These are phyloP conservation scores for Staphylotrichum longicolle DNA, from an alignment of 495 filamentous ascomycete species.

Conservation along the genomic window DNA sequence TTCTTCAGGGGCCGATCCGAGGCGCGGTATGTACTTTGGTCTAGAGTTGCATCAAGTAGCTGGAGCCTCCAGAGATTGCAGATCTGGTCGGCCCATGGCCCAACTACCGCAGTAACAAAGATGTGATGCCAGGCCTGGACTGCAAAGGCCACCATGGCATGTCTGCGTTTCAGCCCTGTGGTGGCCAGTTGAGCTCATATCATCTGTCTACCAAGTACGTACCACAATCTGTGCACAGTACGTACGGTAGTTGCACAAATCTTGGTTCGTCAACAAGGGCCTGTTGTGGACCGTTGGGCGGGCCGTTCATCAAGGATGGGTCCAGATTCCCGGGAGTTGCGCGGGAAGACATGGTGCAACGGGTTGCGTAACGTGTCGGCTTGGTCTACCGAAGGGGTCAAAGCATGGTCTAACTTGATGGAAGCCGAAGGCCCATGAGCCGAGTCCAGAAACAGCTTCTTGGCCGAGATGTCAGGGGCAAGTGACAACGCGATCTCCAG, in stretches of 20 bases:
- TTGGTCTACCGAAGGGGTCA: not conserved
- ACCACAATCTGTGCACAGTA: too few relatives aligned
- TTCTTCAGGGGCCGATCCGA: too few relatives aligned
- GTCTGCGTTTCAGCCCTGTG: not conserved
- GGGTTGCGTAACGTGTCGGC: not conserved
- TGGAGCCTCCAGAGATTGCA: too few relatives aligned
- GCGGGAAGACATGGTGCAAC: not conserved
- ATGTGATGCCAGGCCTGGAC: not conserved
- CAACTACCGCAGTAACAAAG: too few relatives aligned
- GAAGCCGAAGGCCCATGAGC: too few relatives aligned
- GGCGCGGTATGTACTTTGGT: not conserved
- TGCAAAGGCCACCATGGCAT: too few relatives aligned
- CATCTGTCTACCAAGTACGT: too few relatives aligned
- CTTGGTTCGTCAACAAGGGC: too few relatives aligned
- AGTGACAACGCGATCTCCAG: not conserved
- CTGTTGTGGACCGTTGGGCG: not conserved
- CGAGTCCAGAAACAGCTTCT: not conserved
- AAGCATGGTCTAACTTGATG: not conserved
- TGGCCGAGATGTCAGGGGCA: not conserved
- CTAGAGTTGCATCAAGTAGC: not conserved
- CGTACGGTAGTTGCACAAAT: not conserved
- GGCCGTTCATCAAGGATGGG: constrained; percentile 10
- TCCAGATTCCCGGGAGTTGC: constrained; percentile 22
- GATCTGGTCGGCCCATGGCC: too few relatives aligned
- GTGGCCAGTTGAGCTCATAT: too few relatives aligned